Evolutionary conservation across 139 green algal species (phyloP).

Genomic region (Klebsormidium nitens): DNA sequence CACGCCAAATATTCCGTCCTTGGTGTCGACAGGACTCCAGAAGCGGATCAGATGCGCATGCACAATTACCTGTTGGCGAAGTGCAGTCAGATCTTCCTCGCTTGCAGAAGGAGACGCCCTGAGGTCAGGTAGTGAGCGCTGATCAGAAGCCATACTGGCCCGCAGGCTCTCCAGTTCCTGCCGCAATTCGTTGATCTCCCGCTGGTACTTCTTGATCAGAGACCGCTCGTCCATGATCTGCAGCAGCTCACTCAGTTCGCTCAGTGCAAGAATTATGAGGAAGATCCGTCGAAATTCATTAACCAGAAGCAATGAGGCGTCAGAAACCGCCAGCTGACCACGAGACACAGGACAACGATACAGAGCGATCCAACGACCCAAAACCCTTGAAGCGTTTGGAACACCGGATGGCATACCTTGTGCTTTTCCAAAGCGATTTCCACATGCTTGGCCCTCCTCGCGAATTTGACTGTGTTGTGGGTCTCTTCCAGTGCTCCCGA

Average conservation of each 20-base stretch:
- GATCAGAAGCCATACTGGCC: no score
- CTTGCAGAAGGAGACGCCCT: no score
- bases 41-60: neutral
- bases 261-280: no score
- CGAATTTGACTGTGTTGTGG: slow-evolving; percentile 98
- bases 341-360: no score
- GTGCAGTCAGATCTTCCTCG: no score
- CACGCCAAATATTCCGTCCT: neutral
- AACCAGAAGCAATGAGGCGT: no score
- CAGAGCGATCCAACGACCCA: no score
- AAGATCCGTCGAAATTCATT: no score
- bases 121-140: no score
- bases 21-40: neutral
- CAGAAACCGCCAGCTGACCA: no score
- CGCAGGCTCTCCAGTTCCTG: slow-evolving; percentile 60
- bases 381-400: neutral
- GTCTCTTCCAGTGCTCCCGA: slow-evolving; percentile 82
- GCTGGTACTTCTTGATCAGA: slow-evolving; percentile 75
- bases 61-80: neutral
- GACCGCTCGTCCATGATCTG: slow-evolving; percentile 62
- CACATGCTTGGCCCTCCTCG: slow-evolving; percentile 81
- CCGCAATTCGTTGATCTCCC: slow-evolving; percentile 71
- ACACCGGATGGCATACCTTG: slow-evolving; percentile 16
- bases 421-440: slow-evolving; percentile 42
- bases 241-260: no score